phyloP scores from a whole-genome alignment of 768 basidiomycete species.

The Lyophyllum shimeji region DNA sequence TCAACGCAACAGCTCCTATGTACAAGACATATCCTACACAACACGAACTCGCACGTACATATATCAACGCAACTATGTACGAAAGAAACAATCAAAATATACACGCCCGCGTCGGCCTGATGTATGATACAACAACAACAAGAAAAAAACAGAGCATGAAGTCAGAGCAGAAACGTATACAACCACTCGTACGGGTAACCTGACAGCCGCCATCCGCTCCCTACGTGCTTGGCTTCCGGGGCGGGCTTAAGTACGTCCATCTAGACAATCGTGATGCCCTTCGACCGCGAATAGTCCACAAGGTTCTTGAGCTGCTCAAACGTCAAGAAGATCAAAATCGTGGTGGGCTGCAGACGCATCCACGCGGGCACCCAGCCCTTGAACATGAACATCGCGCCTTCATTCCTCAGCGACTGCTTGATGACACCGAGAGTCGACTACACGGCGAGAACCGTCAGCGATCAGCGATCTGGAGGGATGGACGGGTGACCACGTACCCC shows the following conservation, averaged over 20 bases:
- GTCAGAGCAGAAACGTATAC: not conserved
- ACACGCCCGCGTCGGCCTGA: not conserved
- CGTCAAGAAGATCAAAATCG: slow-evolving; percentile 84
- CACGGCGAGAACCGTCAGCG: not conserved
- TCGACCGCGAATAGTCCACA: slow-evolving; percentile 58
- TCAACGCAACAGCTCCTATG: too few species aligned
- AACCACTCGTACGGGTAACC: not conserved
- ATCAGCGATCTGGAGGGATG: not conserved
- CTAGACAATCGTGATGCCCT: slow-evolving; percentile 34
- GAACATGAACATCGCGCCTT: slow-evolving; percentile 90
- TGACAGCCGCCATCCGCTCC: too few species aligned
- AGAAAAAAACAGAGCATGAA: not conserved
- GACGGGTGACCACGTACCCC: slow-evolving; percentile 43
- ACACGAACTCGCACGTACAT: too few species aligned
- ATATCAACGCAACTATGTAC: not conserved
- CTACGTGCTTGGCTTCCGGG: too few species aligned
- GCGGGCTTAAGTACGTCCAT: too few species aligned
- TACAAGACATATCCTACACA: too few species aligned
- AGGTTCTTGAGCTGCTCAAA: slow-evolving; percentile 77
- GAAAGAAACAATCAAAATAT: too few species aligned
- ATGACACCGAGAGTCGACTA: slow-evolving; percentile 76
- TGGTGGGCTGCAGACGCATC: slow-evolving; percentile 83
- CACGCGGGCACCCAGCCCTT: slow-evolving; percentile 91
- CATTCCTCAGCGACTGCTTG: slow-evolving; percentile 61
- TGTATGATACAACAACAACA: not conserved